These are phyloP conservation scores for Melaleuca alternifolia DNA, from an alignment of 345 rosid genomes.

Conservation along the genomic window DNA sequence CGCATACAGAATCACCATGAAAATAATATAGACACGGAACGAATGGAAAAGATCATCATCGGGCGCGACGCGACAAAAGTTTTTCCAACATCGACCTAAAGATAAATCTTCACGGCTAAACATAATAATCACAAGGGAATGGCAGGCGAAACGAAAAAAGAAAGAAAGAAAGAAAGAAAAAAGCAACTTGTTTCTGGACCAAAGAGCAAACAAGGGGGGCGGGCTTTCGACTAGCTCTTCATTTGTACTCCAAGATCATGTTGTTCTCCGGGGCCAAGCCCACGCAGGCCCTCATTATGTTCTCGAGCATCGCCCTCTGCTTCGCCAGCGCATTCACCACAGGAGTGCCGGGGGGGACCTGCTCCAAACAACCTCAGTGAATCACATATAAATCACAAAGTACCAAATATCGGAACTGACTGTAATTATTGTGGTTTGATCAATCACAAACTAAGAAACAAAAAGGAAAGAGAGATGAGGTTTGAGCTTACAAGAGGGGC, in stretches of 20 bases:
- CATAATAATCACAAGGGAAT: background rate
- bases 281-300: slow-evolving; percentile 84
- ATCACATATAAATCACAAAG: background rate
- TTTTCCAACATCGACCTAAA: background rate
- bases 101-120: background rate
- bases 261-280: slow-evolving; percentile 96
- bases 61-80: background rate
- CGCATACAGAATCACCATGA: background rate
- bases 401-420: background rate
- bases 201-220: background rate
- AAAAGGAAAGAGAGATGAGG: background rate
- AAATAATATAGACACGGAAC: background rate
- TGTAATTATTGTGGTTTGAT: background rate
- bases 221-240: slow-evolving; percentile 1
- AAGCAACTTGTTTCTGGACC: background rate
- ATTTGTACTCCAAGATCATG: slow-evolving; percentile 98
- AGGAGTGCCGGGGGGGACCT: slow-evolving; percentile 96
- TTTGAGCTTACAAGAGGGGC: slow-evolving; percentile 78
- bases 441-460: background rate
- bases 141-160: background rate
- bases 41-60: background rate
- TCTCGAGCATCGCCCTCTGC: slow-evolving; percentile 98
- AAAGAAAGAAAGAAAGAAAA: background rate
- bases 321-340: slow-evolving; percentile 93
- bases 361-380: background rate